Conservation (phyloP, 176 grass and related monocot species). For the Musa schizocarpa region DNA sequence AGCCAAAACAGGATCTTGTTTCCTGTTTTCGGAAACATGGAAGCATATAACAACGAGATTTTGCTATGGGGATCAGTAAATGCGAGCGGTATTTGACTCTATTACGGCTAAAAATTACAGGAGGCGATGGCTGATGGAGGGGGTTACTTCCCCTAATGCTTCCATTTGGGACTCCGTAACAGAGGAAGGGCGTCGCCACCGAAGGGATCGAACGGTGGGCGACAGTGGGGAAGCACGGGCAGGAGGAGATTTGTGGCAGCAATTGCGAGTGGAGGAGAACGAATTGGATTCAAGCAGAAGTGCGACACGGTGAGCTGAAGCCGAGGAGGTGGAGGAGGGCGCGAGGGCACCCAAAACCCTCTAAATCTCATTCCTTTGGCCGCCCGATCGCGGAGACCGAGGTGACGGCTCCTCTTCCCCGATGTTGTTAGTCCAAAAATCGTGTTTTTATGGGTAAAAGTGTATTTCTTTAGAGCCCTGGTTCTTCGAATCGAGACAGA, state of each 20-base stretch:
- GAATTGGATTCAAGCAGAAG: not conserved
- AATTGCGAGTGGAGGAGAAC: not conserved
- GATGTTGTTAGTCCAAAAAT: not conserved
- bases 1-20: no score
- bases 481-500: not conserved
- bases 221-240: not conserved
- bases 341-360: not conserved
- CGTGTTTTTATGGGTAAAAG: not conserved
- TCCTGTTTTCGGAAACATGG: no score
- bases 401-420: not conserved
- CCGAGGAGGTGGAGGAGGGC: not conserved
- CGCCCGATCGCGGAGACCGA: not conserved
- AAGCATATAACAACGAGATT: no score
- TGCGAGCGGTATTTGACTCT: no score
- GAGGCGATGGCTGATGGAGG: no score
- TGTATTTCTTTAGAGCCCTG: not conserved
- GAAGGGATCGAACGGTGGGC: not conserved
- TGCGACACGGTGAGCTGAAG: not conserved
- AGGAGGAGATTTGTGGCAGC: not conserved
- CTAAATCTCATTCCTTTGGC: not conserved
- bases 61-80: no score
- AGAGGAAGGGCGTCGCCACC: no score
- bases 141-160: no score
- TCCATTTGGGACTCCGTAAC: no score
- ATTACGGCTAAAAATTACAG: no score